phyloP scores from a whole-genome alignment of 2,329 filamentous ascomycete genomes.

The Rhynchosporium agropyri region DNA sequence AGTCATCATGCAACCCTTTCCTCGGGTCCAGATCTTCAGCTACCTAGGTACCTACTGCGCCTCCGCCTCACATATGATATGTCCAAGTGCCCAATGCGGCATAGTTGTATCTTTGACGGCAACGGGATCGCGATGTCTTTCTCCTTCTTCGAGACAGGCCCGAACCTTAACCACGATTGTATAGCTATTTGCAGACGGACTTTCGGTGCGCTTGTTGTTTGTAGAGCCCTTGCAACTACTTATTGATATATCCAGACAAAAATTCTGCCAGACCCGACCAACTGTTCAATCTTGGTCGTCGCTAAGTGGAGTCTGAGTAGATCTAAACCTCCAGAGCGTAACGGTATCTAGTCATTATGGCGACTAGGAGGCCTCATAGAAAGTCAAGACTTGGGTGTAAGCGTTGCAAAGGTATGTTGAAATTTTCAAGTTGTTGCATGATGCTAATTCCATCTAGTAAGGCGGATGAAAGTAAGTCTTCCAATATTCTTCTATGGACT shows the following conservation, averaged over 20 bases:
- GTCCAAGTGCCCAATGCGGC: slow-evolving; percentile 5
- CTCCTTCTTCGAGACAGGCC: background rate
- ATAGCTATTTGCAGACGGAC: background rate
- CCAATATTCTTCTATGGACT: background rate
- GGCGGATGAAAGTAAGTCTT: slow-evolving; percentile 61
- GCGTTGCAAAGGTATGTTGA: slow-evolving; percentile 61
- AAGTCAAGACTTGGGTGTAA: slow-evolving; percentile 67
- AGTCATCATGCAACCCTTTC: too few species aligned
- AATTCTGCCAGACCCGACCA: background rate
- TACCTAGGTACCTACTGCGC: background rate
- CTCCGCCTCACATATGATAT: slow-evolving; percentile 12
- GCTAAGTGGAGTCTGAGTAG: background rate
- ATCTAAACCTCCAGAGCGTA: too few species aligned
- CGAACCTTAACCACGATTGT: background rate
- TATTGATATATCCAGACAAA: slow-evolving; percentile 3
- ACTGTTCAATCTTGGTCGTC: background rate
- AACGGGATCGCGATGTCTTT: background rate
- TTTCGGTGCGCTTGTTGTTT: background rate
- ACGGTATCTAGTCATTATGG: slow-evolving; percentile 10
- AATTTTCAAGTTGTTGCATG: too few species aligned
- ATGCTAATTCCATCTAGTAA: background rate
- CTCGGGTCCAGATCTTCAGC: background rate
- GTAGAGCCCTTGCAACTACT: background rate
- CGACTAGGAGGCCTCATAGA: slow-evolving; percentile 60
- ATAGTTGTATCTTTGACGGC: slow-evolving; percentile 12